Evolutionary conservation across 257 asterid species (phyloP), one percentile per base, ranked within the genome.

Genomic region (Oldenlandia corymbosa): DNA sequence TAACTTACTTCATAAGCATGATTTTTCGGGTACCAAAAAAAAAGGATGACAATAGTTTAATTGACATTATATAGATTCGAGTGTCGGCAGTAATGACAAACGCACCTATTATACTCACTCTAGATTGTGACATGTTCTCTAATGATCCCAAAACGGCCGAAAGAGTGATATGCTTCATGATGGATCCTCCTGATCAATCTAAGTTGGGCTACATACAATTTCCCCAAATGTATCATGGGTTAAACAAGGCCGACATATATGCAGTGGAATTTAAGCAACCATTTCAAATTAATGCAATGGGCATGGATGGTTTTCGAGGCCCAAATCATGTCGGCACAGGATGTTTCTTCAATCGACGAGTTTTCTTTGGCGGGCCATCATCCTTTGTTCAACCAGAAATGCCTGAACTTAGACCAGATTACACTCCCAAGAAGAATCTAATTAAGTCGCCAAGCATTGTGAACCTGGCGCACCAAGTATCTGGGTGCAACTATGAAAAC

Each of bases 111-210:
- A 13, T 89, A 31, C 63, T 89, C 36, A 85, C 95, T 47, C 62
- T 83, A 68, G 97, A 87, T 26, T 86, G 97, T 49, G 97, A 89
- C 58, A 84, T 84, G 95, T 89, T 81, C 60, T 89, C 97, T 4
- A 89, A 84, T 14, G 94, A 89, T 42, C 91, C 94, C 0, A 65
- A 57, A 7, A 84, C 94, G 17, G 73, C 77, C 71, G 79, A 80
- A 46, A 73, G 81, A 45, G 67, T 57, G 0, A 58, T 86, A 20
- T 83, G 97, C 46, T 83, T 79, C 39, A 57, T 83, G 0, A n/a
- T 51, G 23, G 84, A 67, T 30, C 56, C 50, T 61, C 57, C 79
- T 39, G 48, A 30, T 36, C 59, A 70, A 71, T 84, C 88, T 64
- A 77, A 58, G 17, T 76, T 76, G 5, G 90, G 88, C 0, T 90